Conservation (phyloP, 257 asterid genomes). For the Echium plantagineum region DNA sequence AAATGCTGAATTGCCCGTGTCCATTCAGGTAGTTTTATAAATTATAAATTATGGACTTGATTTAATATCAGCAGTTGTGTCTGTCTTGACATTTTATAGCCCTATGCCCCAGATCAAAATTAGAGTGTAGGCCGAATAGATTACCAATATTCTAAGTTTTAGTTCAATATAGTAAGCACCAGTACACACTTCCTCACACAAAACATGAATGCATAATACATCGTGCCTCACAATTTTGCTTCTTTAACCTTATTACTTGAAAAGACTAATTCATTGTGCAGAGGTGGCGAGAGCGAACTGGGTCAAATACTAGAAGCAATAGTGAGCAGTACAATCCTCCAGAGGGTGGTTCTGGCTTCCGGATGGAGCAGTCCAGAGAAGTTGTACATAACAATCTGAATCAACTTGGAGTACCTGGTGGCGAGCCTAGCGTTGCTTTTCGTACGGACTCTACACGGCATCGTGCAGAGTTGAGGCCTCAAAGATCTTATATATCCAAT, state of each 20-base stretch:
- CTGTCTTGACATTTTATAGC: neutral
- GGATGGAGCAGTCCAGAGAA: slow-evolving; percentile 36
- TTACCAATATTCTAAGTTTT: too few species aligned
- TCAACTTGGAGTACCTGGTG: slow-evolving; percentile 27
- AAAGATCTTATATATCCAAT: slow-evolving; percentile 39
- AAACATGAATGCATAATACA: too few species aligned
- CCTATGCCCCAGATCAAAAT: neutral
- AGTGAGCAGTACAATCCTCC: slow-evolving; percentile 49
- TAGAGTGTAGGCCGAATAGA: too few species aligned
- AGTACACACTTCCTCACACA: too few species aligned
- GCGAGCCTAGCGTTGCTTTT: slow-evolving; percentile 18
- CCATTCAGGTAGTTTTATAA: slow-evolving; percentile 42
- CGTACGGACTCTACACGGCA: slow-evolving; percentile 29
- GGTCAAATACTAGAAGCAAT: slow-evolving; percentile 37
- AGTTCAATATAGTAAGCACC: too few species aligned
- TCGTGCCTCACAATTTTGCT: neutral
- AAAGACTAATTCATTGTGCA: slow-evolving; percentile 8
- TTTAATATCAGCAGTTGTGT: neutral
- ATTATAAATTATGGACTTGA: too few species aligned
- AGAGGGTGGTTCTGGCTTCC: slow-evolving; percentile 45
- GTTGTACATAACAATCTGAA: slow-evolving; percentile 20
- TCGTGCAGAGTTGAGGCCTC: slow-evolving; percentile 36
- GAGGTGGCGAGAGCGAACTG: slow-evolving; percentile 38
- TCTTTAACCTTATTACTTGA: neutral
- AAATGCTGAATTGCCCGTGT: slow-evolving; percentile 55